These are phyloP conservation scores for Castanea sativa DNA, from an alignment of 306 rosid genomes.

Conservation along the genomic window DNA sequence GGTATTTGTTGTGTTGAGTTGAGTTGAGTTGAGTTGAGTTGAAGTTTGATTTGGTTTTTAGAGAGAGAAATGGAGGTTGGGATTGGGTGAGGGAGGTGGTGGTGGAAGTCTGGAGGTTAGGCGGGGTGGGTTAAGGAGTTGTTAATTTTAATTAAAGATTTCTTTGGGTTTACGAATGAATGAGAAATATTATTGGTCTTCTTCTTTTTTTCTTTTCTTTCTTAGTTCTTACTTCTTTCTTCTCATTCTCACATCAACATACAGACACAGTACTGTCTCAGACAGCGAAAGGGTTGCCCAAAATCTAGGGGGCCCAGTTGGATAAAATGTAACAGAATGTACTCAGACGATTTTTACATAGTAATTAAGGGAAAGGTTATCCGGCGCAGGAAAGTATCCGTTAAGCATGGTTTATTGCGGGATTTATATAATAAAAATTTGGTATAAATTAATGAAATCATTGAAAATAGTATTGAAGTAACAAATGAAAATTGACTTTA, in stretches of 20 bases:
- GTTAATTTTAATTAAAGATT: constrained; percentile 38
- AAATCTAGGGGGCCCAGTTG: constrained; percentile 4
- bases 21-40: constrained; percentile 15
- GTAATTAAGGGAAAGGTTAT: too few species aligned
- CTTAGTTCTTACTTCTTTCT: neutral
- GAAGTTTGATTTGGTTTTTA: constrained; percentile 15
- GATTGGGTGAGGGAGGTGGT: constrained; percentile 17
- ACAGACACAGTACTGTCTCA: neutral
- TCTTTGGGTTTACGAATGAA: constrained; percentile 57
- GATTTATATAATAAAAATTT: too few species aligned
- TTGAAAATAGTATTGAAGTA: too few species aligned
- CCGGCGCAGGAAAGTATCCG: too few species aligned
- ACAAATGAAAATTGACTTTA: too few species aligned
- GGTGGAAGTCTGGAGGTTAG: constrained; percentile 16
- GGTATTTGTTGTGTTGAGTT: constrained; percentile 12
- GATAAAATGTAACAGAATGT: neutral
- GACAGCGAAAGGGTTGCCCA: constrained; percentile 16
- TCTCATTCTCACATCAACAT: neutral
- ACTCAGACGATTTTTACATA: neutral
- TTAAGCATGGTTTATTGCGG: too few species aligned
- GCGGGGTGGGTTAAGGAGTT: constrained; percentile 5
- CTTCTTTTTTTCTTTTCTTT: neutral
- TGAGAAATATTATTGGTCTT: too few species aligned
- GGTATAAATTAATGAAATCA: too few species aligned
- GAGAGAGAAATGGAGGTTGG: neutral